Conservation (phyloP, 257 asterid genomes). For the Coffea canephora region DNA sequence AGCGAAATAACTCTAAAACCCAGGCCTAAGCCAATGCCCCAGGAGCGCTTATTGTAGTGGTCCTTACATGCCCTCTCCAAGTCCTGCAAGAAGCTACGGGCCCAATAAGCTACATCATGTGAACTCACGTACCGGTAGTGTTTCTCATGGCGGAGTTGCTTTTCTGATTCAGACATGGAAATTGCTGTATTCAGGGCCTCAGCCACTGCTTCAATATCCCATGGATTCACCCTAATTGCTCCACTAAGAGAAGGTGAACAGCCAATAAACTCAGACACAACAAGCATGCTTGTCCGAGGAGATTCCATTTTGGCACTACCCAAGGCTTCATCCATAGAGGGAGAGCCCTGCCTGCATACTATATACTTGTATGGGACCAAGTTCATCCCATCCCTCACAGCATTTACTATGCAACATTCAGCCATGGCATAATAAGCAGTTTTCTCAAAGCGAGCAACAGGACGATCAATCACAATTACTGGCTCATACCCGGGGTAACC, state of each 20-base stretch:
- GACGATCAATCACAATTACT: constrained; percentile 71
- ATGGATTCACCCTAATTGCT: constrained; percentile 90
- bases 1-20: constrained; percentile 82
- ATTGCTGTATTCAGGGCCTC: constrained; percentile 73
- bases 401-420: constrained; percentile 90
- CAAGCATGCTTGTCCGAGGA: constrained; percentile 76
- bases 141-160: constrained; percentile 78
- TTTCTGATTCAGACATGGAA: constrained; percentile 63
- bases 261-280: constrained; percentile 87
- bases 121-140: constrained; percentile 88
- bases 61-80: constrained; percentile 81
- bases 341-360: constrained; percentile 85
- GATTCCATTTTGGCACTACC: constrained; percentile 35
- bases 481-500: constrained; percentile 63
- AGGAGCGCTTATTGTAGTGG: constrained; percentile 78
- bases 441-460: constrained; percentile 71
- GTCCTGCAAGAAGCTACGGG: constrained; percentile 85
- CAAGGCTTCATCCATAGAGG: constrained; percentile 44
- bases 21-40: constrained; percentile 87
- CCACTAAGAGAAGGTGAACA: constrained; percentile 94
- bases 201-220: constrained; percentile 87
- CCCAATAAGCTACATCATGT: constrained; percentile 87
- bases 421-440: constrained; percentile 87
- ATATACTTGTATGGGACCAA: constrained; percentile 84
- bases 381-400: constrained; percentile 96